Evolutionary conservation across 306 rosid genomes (phyloP).

Genomic region (Acacia acuminata): DNA sequence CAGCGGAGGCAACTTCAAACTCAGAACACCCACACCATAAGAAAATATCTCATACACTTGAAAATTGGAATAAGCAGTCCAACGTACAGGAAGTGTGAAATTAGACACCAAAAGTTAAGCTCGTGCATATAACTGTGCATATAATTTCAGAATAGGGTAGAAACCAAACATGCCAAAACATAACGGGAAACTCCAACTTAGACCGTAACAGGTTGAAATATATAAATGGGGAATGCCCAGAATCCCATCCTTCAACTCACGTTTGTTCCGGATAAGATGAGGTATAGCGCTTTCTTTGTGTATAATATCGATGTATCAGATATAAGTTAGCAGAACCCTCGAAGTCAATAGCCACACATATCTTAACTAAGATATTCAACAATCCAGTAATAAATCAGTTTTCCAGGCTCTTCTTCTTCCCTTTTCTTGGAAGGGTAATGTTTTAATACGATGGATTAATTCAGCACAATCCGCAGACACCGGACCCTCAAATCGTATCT

Average conservation of each 20-base stretch:
- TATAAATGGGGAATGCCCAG: slow-evolving; percentile 6
- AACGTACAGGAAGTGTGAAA: not conserved
- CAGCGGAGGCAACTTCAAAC: slow-evolving; percentile 11
- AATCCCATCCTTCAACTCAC: slow-evolving; percentile 5
- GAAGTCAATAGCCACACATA: slow-evolving; percentile 10
- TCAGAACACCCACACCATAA: not conserved
- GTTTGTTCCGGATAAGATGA: not conserved
- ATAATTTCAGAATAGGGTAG: slow-evolving; percentile 5
- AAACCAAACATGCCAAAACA: slow-evolving; percentile 8
- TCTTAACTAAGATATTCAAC: not conserved
- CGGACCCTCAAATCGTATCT: slow-evolving; percentile 15
- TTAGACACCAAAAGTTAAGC: slow-evolving; percentile 12
- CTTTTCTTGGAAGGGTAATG: not conserved
- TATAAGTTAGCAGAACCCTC: not conserved
- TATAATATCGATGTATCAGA: not conserved
- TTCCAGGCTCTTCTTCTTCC: not conserved
- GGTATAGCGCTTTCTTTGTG: not conserved
- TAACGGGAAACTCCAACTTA: not conserved
- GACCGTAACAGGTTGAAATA: not conserved
- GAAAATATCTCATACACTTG: not conserved
- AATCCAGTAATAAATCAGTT: not conserved
- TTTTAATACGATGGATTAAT: not conserved
- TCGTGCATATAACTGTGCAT: not conserved
- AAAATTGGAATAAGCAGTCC: not conserved
- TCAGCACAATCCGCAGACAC: not conserved